These are phyloP conservation scores for Noccaea caerulescens DNA, from an alignment of 345 rosid genomes.

Conservation along the genomic window DNA sequence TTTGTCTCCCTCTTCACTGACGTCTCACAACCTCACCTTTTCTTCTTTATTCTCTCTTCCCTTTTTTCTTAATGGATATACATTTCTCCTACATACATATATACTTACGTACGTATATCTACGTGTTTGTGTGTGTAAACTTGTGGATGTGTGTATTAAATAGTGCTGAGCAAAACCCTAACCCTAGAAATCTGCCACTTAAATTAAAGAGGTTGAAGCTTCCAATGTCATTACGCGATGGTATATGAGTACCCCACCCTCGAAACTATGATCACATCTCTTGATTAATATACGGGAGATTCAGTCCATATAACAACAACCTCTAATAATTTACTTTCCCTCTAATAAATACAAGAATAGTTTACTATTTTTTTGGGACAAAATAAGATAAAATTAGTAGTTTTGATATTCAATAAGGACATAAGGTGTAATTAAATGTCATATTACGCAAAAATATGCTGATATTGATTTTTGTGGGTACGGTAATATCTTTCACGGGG, in stretches of 20 bases:
- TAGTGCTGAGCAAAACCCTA: conserved; percentile 33
- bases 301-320: background rate
- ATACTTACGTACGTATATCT: conserved; percentile 4
- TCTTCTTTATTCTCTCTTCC: conserved; percentile 41
- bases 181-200: conserved; percentile 26
- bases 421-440: conserved; percentile 26
- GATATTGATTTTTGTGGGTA: conserved; percentile 43
- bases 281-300: background rate
- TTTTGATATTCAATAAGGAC: conserved; percentile 5
- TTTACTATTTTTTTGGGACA: background rate
- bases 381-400: background rate
- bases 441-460: conserved; percentile 36
- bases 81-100: conserved; percentile 9
- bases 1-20: conserved; percentile 46
- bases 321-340: background rate
- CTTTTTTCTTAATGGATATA: conserved; percentile 8
- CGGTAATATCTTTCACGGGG: conserved; percentile 46
- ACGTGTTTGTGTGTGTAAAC: conserved; percentile 24
- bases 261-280: background rate
- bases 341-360: background rate
- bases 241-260: background rate
- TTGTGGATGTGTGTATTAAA: background rate
- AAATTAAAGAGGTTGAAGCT: conserved; percentile 9
- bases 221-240: background rate
- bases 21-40: conserved; percentile 48